Percentiles rank a stretch among this genome's conserved stretches.
Evolutionary conservation across 257 asterid genomes (phyloP).

Genomic region (Jacaranda copaia): DNA sequence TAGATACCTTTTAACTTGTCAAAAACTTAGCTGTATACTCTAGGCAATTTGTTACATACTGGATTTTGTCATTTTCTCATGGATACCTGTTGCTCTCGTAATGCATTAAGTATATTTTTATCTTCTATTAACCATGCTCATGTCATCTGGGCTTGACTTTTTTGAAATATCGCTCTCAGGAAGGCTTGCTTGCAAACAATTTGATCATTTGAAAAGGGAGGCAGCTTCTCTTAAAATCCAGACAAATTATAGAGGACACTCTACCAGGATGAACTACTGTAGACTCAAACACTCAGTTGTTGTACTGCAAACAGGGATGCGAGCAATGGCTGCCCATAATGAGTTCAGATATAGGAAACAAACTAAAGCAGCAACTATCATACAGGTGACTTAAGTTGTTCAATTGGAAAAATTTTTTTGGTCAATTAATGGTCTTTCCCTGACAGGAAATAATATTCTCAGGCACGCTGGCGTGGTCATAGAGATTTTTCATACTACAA

Average conservation of each 20-base stretch:
- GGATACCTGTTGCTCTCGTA: too few species aligned
- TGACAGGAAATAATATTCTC: constrained; percentile 46
- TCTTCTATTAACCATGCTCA: constrained; percentile 1
- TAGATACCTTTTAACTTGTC: constrained; percentile 17
- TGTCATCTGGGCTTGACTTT: neutral
- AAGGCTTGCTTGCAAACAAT: constrained; percentile 72
- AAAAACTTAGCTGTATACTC: constrained; percentile 6
- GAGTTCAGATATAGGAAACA: constrained; percentile 69
- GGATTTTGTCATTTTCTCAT: too few species aligned
- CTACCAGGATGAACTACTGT: constrained; percentile 64
- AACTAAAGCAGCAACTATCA: constrained; percentile 68
- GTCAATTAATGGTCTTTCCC: constrained; percentile 21
- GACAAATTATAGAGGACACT: constrained; percentile 78
- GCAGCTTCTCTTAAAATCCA: constrained; percentile 87
- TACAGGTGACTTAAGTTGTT: constrained; percentile 68
- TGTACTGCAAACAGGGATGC: constrained; percentile 75
- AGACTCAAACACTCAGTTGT: constrained; percentile 63
- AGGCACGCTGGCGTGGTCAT: constrained; percentile 90
- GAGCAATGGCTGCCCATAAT: constrained; percentile 78
- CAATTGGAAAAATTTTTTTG: constrained; percentile 22
- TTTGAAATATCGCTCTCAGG: constrained; percentile 53
- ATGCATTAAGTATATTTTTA: neutral
- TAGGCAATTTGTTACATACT: too few species aligned
- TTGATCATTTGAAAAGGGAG: constrained; percentile 62
- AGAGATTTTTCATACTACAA: constrained; percentile 71